Evolutionary conservation across 2,329 filamentous ascomycete genomes (phyloP).

Genomic region (Tolypocladium amazonense): DNA sequence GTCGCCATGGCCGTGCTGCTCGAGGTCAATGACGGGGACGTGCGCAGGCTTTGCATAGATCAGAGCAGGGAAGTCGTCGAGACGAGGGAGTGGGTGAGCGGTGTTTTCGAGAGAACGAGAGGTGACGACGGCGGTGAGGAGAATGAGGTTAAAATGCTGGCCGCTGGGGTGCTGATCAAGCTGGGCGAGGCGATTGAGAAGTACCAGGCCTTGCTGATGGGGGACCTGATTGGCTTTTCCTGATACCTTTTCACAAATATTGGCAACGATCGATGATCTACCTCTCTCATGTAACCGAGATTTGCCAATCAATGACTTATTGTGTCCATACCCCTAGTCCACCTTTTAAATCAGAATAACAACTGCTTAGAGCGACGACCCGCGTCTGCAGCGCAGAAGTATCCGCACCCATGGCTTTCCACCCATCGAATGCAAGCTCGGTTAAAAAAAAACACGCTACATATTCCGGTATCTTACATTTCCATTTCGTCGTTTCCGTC

Average conservation of each 20-base stretch:
- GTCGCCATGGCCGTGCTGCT: slow-evolving; percentile 71
- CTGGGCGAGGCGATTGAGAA: slow-evolving; percentile 73
- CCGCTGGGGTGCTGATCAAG: slow-evolving; percentile 67
- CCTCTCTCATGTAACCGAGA: not conserved
- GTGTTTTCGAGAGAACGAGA: slow-evolving; percentile 55
- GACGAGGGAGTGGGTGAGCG: slow-evolving; percentile 74
- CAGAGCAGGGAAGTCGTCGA: slow-evolving; percentile 72
- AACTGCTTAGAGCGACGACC: not conserved
- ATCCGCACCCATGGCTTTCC: not conserved
- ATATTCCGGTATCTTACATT: not conserved
- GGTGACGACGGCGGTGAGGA: slow-evolving; percentile 53
- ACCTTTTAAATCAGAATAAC: not conserved
- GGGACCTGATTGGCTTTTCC: slow-evolving; percentile 44
- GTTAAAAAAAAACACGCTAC: not conserved
- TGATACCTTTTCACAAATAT: not conserved
- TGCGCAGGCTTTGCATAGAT: slow-evolving; percentile 60
- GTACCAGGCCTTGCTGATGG: slow-evolving; percentile 68
- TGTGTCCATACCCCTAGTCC: not conserved
- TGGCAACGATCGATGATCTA: not conserved
- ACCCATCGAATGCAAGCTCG: not conserved
- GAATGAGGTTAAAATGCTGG: slow-evolving; percentile 67
- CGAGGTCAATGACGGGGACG: slow-evolving; percentile 68
- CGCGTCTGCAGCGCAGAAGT: not conserved
- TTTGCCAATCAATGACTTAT: not conserved
- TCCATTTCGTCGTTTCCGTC: not conserved